phyloP scores from a whole-genome alignment of 78 protist species.

The Dictyostelium firmibasis region DNA sequence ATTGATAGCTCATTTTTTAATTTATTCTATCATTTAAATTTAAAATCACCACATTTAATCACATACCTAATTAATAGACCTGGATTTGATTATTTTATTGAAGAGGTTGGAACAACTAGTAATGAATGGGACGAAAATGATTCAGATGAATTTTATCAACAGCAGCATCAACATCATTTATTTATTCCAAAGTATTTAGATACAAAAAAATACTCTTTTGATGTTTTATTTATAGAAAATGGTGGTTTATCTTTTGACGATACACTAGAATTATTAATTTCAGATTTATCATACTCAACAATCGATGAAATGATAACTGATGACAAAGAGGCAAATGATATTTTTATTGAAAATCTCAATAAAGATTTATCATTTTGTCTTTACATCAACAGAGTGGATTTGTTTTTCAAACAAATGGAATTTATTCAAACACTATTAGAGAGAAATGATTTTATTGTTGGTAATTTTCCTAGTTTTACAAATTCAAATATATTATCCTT shows the following conservation, averaged over 20 bases:
- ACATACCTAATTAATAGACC: not conserved
- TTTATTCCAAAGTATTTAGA: not conserved
- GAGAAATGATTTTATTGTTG: not conserved
- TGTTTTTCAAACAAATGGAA: not conserved
- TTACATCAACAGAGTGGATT: not conserved
- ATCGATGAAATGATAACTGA: not conserved
- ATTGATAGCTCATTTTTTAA: not conserved
- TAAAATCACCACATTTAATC: not conserved
- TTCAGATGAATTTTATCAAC: not conserved
- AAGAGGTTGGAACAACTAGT: not conserved
- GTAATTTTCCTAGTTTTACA: not conserved
- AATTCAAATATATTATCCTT: not conserved
- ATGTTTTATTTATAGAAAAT: not conserved
- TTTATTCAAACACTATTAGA: not conserved
- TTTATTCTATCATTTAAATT: not conserved
- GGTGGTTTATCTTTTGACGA: not conserved
- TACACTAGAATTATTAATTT: not conserved
- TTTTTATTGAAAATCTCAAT: not conserved
- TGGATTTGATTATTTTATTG: not conserved
- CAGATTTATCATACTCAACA: not conserved
- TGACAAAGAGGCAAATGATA: too few relatives aligned
- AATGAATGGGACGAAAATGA: not conserved
- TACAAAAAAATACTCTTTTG: not conserved
- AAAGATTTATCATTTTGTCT: not conserved
- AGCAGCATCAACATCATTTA: too few relatives aligned